A percentile compares a stretch with the other conserved stretches of the same genome.
Evolutionary conservation across 139 green algal genomes (phyloP).

Genomic region (Chlorella sp.): DNA sequence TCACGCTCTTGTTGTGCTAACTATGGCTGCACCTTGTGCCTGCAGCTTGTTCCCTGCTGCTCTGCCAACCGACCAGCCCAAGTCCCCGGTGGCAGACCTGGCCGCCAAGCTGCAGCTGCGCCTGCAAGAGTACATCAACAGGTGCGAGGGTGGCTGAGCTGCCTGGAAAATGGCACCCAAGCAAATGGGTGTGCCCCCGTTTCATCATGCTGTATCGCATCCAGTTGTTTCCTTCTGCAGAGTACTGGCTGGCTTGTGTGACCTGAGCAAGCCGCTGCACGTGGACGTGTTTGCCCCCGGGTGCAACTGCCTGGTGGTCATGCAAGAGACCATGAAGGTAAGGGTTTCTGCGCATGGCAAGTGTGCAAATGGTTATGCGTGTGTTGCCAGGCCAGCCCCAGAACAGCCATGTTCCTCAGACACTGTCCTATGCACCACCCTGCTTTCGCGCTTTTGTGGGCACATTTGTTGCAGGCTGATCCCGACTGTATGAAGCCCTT

Average conservation of each 20-base stretch:
- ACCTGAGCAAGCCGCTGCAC: neutral
- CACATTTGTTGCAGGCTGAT: conserved; percentile 8
- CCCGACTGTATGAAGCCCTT: conserved; percentile 55
- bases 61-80: neutral
- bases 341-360: neutral
- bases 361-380: neutral
- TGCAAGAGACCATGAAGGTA: conserved; percentile 36
- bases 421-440: neutral
- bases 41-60: neutral
- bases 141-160: neutral
- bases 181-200: neutral
- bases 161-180: neutral
- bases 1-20: neutral
- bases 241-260: neutral
- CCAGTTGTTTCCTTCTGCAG: neutral
- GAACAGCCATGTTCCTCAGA: neutral
- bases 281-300: conserved; percentile 8
- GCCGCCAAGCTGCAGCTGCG: conserved; percentile 23
- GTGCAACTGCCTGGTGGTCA: conserved; percentile 42
- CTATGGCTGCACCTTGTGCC: neutral
- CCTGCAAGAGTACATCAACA: conserved; percentile 36
- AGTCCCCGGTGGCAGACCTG: neutral
- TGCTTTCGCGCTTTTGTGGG: too few relatives aligned
- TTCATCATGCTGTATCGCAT: neutral
- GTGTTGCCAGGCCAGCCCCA: neutral